phyloP scores from a whole-genome alignment of 163 green algal genomes.

The Smithsoniella earleae region DNA sequence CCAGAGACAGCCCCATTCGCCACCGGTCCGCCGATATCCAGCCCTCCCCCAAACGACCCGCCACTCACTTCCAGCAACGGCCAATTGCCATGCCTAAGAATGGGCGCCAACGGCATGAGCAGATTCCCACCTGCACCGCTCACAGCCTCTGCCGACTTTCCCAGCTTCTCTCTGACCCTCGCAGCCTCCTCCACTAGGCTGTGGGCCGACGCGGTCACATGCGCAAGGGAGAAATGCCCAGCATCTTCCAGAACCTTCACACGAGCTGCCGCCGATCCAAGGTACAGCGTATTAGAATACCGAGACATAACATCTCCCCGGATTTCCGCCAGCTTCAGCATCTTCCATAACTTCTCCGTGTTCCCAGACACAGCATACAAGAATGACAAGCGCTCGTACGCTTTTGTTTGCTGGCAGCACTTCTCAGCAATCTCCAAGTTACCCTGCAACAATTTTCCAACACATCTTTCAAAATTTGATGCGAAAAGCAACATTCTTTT shows the following conservation, averaged over 20 bases:
- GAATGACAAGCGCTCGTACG: constrained; percentile 94
- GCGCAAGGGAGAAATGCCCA: constrained; percentile 86
- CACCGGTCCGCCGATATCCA: constrained; percentile 29
- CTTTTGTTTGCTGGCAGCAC: constrained; percentile 97
- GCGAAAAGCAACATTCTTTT: too few relatives aligned
- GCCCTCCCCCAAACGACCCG: constrained; percentile 82
- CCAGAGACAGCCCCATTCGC: constrained; percentile 33
- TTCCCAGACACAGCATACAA: constrained; percentile 95
- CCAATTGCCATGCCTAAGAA: constrained; percentile 89
- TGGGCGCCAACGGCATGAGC: constrained; percentile 58
- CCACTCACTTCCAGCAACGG: constrained; percentile 91
- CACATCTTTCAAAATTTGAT: too few relatives aligned
- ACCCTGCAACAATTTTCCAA: constrained; percentile 87
- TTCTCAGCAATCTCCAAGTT: constrained; percentile 98
- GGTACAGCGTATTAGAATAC: constrained; percentile 95
- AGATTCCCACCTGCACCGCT: constrained; percentile 34
- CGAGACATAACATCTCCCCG: constrained; percentile 80
- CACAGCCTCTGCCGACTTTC: constrained; percentile 32
- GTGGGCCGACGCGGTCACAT: constrained; percentile 76
- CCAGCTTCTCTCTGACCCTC: constrained; percentile 30
- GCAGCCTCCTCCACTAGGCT: constrained; percentile 51
- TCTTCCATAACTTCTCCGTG: constrained; percentile 91
- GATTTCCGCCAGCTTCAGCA: constrained; percentile 98
- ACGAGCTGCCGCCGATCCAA: constrained; percentile 61
- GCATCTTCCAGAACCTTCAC: constrained; percentile 80